A percentile compares a stretch with the other conserved stretches of the same genome.
Conservation (phyloP, 2,329 filamentous ascomycete species). For the Alternaria dauci region DNA sequence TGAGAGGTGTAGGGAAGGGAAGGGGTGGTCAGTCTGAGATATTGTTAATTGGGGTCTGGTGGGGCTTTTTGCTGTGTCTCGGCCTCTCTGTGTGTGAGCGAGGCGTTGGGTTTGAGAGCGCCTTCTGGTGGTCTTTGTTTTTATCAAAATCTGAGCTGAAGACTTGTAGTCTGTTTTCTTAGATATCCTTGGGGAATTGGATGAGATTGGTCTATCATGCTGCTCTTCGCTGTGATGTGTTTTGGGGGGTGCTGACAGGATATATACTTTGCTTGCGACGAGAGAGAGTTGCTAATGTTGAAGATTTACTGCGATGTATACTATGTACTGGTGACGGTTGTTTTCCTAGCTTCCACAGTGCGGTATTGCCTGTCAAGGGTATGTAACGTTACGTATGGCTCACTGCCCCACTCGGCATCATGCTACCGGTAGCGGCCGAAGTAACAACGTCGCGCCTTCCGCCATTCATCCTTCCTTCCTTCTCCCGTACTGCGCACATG, state of each 20-base stretch:
- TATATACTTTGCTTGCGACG: not conserved
- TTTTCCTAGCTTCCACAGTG: not conserved
- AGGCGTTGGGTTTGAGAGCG: constrained; percentile 1
- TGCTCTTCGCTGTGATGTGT: not conserved
- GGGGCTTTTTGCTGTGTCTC: not conserved
- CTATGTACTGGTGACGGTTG: not conserved
- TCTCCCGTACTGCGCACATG: not conserved
- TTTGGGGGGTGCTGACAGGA: not conserved
- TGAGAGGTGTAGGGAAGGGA: not conserved
- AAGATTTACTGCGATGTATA: not conserved
- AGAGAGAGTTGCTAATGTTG: not conserved
- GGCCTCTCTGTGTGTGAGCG: not conserved
- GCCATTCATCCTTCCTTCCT: not conserved
- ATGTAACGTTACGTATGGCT: not conserved
- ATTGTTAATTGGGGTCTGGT: not conserved
- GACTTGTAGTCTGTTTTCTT: not conserved
- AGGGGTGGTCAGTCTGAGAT: not conserved
- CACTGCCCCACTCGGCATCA: not conserved
- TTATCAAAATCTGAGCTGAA: not conserved
- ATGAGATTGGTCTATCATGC: not conserved
- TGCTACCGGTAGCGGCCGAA: not conserved
- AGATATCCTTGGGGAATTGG: not conserved
- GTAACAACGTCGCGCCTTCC: not conserved
- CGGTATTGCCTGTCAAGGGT: not conserved
- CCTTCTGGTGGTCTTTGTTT: not conserved